phyloP scores from a whole-genome alignment of 2,329 filamentous ascomycete species.

The Microdochium paspali region DNA sequence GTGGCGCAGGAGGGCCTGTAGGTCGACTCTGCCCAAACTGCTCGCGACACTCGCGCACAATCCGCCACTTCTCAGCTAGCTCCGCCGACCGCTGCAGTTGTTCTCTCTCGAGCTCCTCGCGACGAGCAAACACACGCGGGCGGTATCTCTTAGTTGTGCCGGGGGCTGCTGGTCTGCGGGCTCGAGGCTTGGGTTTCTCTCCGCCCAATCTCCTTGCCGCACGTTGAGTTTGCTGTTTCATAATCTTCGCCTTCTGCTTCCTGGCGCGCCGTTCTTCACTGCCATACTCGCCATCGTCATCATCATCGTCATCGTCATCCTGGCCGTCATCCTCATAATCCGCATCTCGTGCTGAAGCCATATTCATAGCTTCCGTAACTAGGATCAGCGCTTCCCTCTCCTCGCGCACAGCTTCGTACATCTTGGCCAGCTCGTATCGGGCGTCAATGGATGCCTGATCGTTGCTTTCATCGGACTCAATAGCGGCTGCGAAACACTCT shows the following conservation, averaged over 20 bases:
- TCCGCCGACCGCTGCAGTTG: slow-evolving; percentile 19
- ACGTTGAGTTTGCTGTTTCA: slow-evolving; percentile 3
- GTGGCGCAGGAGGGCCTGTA: slow-evolving; percentile 33
- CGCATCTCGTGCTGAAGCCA: slow-evolving; percentile 40
- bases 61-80: slow-evolving; percentile 24
- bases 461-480: slow-evolving; percentile 60
- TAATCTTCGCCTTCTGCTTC: slow-evolving; percentile 18
- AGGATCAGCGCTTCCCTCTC: slow-evolving; percentile 69
- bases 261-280: slow-evolving; percentile 1
- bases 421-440: slow-evolving; percentile 68
- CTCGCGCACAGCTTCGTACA: slow-evolving; percentile 70
- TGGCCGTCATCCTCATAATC: slow-evolving; percentile 14
- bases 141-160: slow-evolving; percentile 6
- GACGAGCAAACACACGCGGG: slow-evolving; percentile 18
- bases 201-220: slow-evolving; percentile 1
- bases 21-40: slow-evolving; percentile 14
- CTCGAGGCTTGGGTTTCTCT: slow-evolving; percentile 8
- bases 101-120: slow-evolving; percentile 18
- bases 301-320: slow-evolving; percentile 12
- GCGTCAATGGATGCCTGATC: slow-evolving; percentile 51
- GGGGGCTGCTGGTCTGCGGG: background rate
- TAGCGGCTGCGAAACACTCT: slow-evolving; percentile 65
- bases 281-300: slow-evolving; percentile 16
- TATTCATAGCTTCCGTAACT: slow-evolving; percentile 63
- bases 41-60: slow-evolving; percentile 21